These are phyloP conservation scores for Jackrogersella multiformis DNA, from an alignment of 495 filamentous ascomycete genomes.

Conservation along the genomic window DNA sequence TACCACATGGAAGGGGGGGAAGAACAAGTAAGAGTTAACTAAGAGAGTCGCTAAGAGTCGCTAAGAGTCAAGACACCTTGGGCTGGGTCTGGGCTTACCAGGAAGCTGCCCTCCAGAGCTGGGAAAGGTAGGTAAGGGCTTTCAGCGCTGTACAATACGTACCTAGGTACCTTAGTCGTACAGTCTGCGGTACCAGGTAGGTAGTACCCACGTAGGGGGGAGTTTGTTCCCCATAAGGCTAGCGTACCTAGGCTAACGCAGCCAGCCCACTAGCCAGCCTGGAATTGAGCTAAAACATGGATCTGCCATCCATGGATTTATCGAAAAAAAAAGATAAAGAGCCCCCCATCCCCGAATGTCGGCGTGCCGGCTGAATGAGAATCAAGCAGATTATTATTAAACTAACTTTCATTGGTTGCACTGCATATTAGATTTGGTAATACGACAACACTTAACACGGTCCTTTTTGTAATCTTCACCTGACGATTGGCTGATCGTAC, in stretches of 20 bases:
- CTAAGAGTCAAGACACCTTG: background rate
- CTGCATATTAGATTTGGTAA: conserved; percentile 39
- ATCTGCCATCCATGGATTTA: too few species aligned
- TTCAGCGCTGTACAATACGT: background rate
- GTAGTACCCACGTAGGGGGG: background rate
- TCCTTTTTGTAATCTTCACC: conserved; percentile 38
- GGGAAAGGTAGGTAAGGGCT: background rate
- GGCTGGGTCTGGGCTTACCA: conserved; percentile 5
- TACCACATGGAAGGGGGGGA: conserved; percentile 33
- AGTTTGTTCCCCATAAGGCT: conserved; percentile 17
- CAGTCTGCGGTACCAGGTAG: too few species aligned
- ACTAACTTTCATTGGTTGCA: conserved; percentile 24
- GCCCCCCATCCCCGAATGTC: conserved; percentile 30
- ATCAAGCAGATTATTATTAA: conserved; percentile 41
- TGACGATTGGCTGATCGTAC: conserved; percentile 33
- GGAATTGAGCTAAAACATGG: conserved; percentile 21
- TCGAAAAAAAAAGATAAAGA: conserved; percentile 28
- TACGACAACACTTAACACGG: conserved; percentile 14
- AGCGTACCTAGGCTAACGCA: too few species aligned
- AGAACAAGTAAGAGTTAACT: background rate
- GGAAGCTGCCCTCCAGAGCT: too few species aligned
- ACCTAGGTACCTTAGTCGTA: too few species aligned
- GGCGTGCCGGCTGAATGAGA: conserved; percentile 42
- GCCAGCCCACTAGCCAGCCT: too few species aligned
- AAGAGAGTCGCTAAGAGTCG: background rate